Conservation (phyloP, 2,329 filamentous ascomycete genomes). For the Reticulascus tulasneorum region DNA sequence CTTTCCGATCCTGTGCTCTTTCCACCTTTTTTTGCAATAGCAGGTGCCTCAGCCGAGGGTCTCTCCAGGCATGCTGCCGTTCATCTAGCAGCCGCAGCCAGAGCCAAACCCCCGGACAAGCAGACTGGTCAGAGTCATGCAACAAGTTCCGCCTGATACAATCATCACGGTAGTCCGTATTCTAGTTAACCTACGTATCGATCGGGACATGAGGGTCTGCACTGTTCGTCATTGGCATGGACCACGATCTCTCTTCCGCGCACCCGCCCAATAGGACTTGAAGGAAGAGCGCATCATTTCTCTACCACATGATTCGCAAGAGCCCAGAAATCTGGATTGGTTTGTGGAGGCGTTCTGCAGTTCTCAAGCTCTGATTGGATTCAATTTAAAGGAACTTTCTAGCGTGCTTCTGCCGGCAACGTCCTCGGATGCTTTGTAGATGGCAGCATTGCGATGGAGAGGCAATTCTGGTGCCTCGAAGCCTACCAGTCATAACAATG, state of each 20-base stretch:
- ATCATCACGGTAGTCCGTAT: background rate
- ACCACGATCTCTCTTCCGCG: background rate
- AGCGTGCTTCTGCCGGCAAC: background rate
- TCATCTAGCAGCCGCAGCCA: too few relatives aligned
- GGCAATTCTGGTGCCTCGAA: background rate
- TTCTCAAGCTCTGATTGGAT: slow-evolving; percentile 5
- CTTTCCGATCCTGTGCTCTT: background rate
- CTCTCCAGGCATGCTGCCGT: too few relatives aligned
- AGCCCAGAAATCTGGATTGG: slow-evolving; percentile 20
- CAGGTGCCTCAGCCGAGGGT: too few relatives aligned
- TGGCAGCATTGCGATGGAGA: background rate
- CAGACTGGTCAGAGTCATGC: background rate
- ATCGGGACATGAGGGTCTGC: too few relatives aligned
- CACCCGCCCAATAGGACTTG: slow-evolving; percentile 1
- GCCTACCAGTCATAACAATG: background rate
- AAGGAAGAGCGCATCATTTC: slow-evolving; percentile 13
- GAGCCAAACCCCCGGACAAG: too few relatives aligned
- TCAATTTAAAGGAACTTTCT: slow-evolving; percentile 1
- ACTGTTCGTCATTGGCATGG: slow-evolving; percentile 7
- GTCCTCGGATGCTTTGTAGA: background rate
- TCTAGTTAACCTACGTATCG: background rate
- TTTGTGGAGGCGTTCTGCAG: slow-evolving; percentile 2
- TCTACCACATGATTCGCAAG: slow-evolving; percentile 29
- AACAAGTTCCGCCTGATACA: background rate
- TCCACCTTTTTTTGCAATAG: background rate